A percentile compares a stretch with the other conserved stretches of the same genome.
phyloP scores from a whole-genome alignment of 2,329 filamentous ascomycete genomes.

The Aureobasidium leucospermi region DNA sequence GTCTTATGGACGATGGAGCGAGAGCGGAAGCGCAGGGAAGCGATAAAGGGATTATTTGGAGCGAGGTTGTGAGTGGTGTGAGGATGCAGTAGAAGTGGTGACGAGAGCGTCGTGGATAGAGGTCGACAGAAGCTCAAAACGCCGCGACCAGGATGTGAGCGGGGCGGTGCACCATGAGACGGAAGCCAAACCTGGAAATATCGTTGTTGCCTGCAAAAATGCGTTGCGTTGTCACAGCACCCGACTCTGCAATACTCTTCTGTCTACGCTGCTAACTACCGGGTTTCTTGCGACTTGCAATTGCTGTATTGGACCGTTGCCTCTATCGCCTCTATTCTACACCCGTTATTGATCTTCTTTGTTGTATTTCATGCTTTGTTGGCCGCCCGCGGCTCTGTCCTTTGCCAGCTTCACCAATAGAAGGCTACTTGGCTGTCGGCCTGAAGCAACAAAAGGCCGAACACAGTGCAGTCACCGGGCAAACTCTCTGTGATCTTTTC shows the following conservation, averaged over 20 bases:
- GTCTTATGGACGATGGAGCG: not conserved
- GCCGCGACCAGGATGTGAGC: conserved; percentile 2
- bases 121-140: conserved; percentile 5
- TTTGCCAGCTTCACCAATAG: no score
- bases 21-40: conserved; percentile 2
- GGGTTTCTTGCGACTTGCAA: no score
- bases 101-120: not conserved
- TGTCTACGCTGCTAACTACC: not conserved
- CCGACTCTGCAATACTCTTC: not conserved
- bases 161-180: conserved; percentile 2
- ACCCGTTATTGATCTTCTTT: not conserved
- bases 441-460: no score
- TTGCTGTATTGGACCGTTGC: no score
- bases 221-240: not conserved
- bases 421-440: no score
- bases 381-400: not conserved
- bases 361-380: not conserved
- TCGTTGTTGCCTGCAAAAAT: not conserved
- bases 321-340: not conserved
- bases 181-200: not conserved
- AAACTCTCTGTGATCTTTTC: no score
- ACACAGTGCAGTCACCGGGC: no score
- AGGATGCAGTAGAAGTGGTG: not conserved
- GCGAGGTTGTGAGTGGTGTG: not conserved
- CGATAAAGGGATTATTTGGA: not conserved